Percentiles rank a stretch among this genome's conserved stretches.
Conservation (phyloP, 345 rosid species). For the Citrus sp. region DNA sequence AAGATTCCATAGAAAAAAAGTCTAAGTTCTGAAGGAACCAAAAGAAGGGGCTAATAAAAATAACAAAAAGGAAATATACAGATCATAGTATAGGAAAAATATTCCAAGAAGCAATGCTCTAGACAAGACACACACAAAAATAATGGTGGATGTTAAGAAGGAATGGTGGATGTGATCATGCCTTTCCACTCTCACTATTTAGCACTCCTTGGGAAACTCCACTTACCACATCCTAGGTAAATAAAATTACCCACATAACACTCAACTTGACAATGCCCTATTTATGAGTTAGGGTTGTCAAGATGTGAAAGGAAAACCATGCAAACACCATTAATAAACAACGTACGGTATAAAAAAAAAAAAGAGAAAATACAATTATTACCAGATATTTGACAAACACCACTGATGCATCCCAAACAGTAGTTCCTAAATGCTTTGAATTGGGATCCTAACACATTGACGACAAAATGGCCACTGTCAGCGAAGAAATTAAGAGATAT, state of each 20-base stretch:
- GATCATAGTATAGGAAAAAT: not conserved
- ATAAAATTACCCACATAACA: not conserved
- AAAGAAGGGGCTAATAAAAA: not conserved
- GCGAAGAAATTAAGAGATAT: constrained; percentile 1
- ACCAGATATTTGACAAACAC: constrained; percentile 89
- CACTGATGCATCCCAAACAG: constrained; percentile 98
- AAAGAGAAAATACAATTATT: not conserved
- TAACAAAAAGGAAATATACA: not conserved
- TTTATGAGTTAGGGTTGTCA: not conserved
- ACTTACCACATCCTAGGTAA: not conserved
- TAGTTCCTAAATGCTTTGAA: constrained; percentile 91
- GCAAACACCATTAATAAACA: not conserved
- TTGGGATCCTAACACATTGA: constrained; percentile 75
- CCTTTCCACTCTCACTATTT: not conserved
- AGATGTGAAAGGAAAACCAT: not conserved
- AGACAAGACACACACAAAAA: not conserved
- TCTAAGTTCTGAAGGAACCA: not conserved
- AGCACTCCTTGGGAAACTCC: not conserved
- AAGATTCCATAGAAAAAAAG: not conserved
- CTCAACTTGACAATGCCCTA: not conserved
- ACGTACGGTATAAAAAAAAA: not conserved
- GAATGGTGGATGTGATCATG: not conserved
- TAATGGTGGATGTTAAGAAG: not conserved
- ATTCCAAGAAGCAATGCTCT: not conserved
- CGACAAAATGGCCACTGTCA: constrained; percentile 5